Evolutionary conservation across 108 stramenopile species (phyloP).

Genomic region (Fragilaria crotonensis): DNA sequence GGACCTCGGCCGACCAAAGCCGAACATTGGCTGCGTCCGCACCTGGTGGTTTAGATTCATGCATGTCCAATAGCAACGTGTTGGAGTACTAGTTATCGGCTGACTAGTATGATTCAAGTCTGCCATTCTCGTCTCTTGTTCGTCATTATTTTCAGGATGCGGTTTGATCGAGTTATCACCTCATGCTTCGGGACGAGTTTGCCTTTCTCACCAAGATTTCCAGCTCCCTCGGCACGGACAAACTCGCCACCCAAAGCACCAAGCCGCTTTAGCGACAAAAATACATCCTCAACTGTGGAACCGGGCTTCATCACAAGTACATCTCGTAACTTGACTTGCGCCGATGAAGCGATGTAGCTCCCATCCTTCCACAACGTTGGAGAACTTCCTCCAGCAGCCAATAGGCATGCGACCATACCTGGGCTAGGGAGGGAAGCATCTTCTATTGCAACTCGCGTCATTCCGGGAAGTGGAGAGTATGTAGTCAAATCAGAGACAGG

Average conservation of each 20-base stretch:
- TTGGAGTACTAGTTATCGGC: no score
- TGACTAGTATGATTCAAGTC: no score
- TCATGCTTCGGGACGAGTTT: conserved; percentile 59
- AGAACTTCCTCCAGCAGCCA: conserved; percentile 47
- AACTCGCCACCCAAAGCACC: conserved; percentile 78
- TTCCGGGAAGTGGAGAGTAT: conserved; percentile 51
- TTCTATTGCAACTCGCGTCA: conserved; percentile 38
- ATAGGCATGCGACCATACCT: conserved; percentile 59
- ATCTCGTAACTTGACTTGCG: conserved; percentile 40
- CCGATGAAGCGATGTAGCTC: conserved; percentile 11
- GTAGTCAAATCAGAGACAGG: conserved; percentile 68
- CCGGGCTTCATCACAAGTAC: conserved; percentile 77
- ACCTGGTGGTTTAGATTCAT: no score
- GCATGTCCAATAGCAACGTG: no score
- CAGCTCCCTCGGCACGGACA: conserved; percentile 72
- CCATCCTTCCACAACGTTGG: conserved; percentile 47
- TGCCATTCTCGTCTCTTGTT: conserved; percentile 70
- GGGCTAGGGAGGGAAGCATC: conserved; percentile 57
- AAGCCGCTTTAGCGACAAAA: conserved; percentile 47
- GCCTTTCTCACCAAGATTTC: conserved; percentile 51
- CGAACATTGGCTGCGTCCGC: no score
- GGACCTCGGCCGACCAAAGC: no score
- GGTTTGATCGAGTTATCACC: conserved; percentile 35
- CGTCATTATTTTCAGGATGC: conserved; percentile 78
- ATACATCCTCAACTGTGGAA: conserved; percentile 82